These are phyloP conservation scores for Benincasa hispida DNA, from an alignment of 306 rosid genomes.

Conservation along the genomic window DNA sequence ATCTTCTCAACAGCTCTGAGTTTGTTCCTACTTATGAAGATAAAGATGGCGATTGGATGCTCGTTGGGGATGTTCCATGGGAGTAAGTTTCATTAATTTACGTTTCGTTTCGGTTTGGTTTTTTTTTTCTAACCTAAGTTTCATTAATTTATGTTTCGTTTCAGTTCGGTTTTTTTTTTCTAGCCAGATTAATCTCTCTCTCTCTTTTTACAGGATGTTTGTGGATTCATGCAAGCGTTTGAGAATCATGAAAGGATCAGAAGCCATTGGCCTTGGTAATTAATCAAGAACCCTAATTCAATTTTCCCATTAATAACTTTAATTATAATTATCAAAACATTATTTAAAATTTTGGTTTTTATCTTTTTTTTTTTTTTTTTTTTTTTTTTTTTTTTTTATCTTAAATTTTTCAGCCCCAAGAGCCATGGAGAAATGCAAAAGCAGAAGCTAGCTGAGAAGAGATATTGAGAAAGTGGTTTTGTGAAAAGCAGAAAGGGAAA, in stretches of 20 bases:
- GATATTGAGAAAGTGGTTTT: background rate
- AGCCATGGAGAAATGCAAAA: conserved; percentile 79
- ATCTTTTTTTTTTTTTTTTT: too few relatives aligned
- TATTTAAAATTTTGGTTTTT: background rate
- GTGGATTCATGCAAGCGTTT: conserved; percentile 67
- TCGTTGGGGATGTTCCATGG: conserved; percentile 87
- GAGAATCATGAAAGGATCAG: conserved; percentile 69
- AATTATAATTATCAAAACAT: background rate
- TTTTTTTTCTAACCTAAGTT: conserved; percentile 3
- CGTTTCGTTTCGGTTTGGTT: background rate
- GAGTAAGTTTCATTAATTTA: conserved; percentile 30
- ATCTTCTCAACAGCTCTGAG: conserved; percentile 64
- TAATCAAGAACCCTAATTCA: background rate
- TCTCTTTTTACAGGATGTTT: conserved; percentile 34
- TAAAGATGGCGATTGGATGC: conserved; percentile 84
- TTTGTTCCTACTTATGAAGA: conserved; percentile 77
- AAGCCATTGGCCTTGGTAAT: conserved; percentile 64
- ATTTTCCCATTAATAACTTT: background rate
- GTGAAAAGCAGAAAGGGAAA: background rate
- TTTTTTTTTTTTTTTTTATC: too few relatives aligned
- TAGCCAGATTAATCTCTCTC: too few relatives aligned
- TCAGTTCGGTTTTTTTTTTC: background rate
- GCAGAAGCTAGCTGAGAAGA: conserved; percentile 40
- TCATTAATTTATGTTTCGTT: background rate
- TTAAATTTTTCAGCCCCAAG: conserved; percentile 41